Percentiles rank a stretch among this genome's conserved stretches.
These are phyloP conservation scores for Cucumis hystrix DNA, from an alignment of 306 rosid species.

Conservation along the genomic window DNA sequence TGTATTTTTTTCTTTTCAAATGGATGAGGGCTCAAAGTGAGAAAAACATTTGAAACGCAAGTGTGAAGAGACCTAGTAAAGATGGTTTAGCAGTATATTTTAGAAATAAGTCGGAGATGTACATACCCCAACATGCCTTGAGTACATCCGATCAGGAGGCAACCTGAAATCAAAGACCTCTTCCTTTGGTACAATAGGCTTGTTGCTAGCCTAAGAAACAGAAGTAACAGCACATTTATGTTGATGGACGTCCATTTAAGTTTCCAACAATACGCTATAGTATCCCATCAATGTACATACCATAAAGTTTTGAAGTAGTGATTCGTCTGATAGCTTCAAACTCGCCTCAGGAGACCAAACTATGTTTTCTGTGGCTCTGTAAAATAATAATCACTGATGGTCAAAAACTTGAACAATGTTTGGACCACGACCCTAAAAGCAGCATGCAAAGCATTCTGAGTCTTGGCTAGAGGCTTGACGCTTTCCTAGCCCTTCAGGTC, in stretches of 20 bases:
- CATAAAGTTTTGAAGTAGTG: background rate
- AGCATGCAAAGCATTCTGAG: background rate
- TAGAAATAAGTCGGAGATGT: background rate
- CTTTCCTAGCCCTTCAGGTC: background rate
- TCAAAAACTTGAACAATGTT: background rate
- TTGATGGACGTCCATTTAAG: background rate
- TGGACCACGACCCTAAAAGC: background rate
- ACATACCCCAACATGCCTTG: conserved; percentile 43
- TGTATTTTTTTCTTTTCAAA: background rate
- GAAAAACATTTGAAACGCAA: background rate
- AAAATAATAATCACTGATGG: background rate
- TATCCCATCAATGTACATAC: conserved; percentile 2
- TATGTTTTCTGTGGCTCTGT: background rate
- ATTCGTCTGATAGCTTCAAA: background rate
- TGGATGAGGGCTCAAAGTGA: background rate
- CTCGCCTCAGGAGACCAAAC: background rate
- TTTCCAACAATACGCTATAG: background rate
- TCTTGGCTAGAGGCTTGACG: background rate
- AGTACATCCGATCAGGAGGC: conserved; percentile 23
- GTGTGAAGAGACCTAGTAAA: background rate
- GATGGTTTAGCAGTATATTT: background rate
- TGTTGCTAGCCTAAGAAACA: conserved; percentile 22
- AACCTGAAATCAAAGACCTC: conserved; percentile 50
- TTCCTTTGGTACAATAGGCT: conserved; percentile 35
- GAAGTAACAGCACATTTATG: background rate